Evolutionary conservation across 108 stramenopile species (phyloP).

Genomic region (Nitzschia sp.): DNA sequence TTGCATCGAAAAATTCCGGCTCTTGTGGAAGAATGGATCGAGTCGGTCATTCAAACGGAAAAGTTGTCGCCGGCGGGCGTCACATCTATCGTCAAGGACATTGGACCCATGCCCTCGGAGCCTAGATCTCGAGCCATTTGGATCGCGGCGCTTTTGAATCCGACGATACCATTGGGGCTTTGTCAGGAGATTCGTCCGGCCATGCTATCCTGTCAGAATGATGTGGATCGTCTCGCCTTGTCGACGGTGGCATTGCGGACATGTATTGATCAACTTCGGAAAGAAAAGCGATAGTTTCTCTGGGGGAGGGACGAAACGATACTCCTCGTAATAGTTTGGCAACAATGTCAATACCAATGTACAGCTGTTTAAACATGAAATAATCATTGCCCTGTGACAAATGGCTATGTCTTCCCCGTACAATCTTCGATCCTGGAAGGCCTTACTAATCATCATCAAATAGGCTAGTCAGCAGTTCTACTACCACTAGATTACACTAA

Average conservation of each 20-base stretch:
- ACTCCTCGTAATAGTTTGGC: too few species aligned
- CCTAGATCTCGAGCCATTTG: slow-evolving; percentile 26
- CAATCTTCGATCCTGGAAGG: too few species aligned
- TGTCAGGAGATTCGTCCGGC: slow-evolving; percentile 32
- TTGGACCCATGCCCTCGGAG: slow-evolving; percentile 17
- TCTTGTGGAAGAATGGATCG: slow-evolving; percentile 32
- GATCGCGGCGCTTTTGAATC: slow-evolving; percentile 34
- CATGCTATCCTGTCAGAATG: slow-evolving; percentile 39
- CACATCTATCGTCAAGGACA: background rate
- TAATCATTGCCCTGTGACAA: too few species aligned
- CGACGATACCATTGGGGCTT: slow-evolving; percentile 12
- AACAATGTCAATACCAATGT: too few species aligned
- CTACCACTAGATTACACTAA: too few species aligned
- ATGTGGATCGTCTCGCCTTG: slow-evolving; percentile 32
- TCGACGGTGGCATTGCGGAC: slow-evolving; percentile 23
- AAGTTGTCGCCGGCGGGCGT: slow-evolving; percentile 15
- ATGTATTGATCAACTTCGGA: slow-evolving; percentile 12
- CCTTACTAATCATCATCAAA: too few species aligned
- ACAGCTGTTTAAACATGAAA: too few species aligned
- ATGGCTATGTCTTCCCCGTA: too few species aligned
- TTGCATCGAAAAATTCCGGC: slow-evolving; percentile 14
- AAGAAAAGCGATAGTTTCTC: too few species aligned
- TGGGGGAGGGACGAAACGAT: too few species aligned
- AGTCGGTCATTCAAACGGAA: slow-evolving; percentile 12
- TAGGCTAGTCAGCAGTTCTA: too few species aligned